Percentiles rank a stretch among this genome's conserved stretches.
Conservation (phyloP, 768 basidiomycete genomes). For the Mycena albidolilacea region DNA sequence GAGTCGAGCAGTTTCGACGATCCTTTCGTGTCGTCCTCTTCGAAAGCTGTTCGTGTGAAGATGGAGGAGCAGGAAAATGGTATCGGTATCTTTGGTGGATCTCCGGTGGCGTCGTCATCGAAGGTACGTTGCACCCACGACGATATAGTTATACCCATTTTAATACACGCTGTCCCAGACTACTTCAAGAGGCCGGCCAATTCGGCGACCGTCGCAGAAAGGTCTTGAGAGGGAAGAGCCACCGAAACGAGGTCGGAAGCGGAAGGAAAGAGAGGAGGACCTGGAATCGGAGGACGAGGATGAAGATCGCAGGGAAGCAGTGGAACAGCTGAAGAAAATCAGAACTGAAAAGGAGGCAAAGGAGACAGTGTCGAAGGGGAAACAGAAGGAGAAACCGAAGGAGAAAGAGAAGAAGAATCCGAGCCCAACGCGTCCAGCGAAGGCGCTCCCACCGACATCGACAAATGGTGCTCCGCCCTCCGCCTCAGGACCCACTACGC, state of each 20-base stretch:
- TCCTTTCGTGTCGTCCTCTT: constrained; percentile 25
- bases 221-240: constrained; percentile 42
- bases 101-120: constrained; percentile 23
- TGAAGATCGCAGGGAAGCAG: constrained; percentile 23
- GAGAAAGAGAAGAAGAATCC: constrained; percentile 29
- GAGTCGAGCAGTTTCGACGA: constrained; percentile 37
- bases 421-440: constrained; percentile 49
- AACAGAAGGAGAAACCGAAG: constrained; percentile 35
- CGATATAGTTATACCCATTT: constrained; percentile 2
- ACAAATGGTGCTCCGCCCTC: constrained; percentile 45
- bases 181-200: constrained; percentile 36
- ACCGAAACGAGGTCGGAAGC: constrained; percentile 42
- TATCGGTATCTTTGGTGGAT: constrained; percentile 14
- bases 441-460: constrained; percentile 32
- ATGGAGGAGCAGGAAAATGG: constrained; percentile 34
- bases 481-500: constrained; percentile 43
- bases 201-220: constrained; percentile 48
- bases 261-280: constrained; percentile 52
- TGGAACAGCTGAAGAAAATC: constrained; percentile 36
- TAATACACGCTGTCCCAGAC: constrained; percentile 30
- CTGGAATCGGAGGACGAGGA: constrained; percentile 32
- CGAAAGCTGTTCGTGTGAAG: constrained; percentile 36
- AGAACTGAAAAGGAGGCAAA: constrained; percentile 31
- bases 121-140: constrained; percentile 22
- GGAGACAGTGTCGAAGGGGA: constrained; percentile 24